Evolutionary conservation across 768 basidiomycete genomes (phyloP), one percentile per base, ranked within the genome.

Genomic region (Podaxis rugospora): DNA sequence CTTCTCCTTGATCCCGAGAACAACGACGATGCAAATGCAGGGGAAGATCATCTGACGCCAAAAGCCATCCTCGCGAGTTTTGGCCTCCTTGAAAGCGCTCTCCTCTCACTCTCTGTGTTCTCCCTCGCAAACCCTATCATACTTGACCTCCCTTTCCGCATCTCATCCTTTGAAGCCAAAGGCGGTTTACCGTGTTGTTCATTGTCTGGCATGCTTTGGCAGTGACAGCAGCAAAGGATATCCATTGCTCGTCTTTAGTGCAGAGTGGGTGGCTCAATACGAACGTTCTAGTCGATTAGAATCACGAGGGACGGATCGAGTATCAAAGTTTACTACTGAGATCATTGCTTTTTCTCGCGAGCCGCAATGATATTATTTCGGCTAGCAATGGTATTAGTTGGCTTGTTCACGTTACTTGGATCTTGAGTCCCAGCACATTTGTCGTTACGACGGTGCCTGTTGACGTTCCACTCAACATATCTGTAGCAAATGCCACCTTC

Each of bases 201-300:
- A 51, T 51, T n/a, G 9, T 59, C 6, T 59, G 50, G 57, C 57
- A 59, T 18, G 32, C 49, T 9, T 7, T 59, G 9, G 50, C 49
- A 10, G 23, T 39, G 9, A 16, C 49, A 0, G n/a, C 36, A 16
- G 37, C 49, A 3, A 51, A 51, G 21, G 57, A 51, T 21, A 21
- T 51, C 36, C 14, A 1, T 5, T 27, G 4, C 18, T 28, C 21
- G 49, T 51, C 11, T 51, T 59, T 5, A 59, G 57, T 32, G 37
- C 50, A 1, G 57, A 59, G 14, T 59, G 57, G 32, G 5, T 44
- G 7, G 49, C 37, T 10, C 57, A 59, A 27, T 44, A 52, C 21
- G 36, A 51, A 5, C 14, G 21, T 1, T 40, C 57, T 25, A 37
- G 57, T 23, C 35, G n/a, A 3, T 21, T 57, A 13, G 21, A 35